These are phyloP conservation scores for Thermothielavioides terrestris DNA, from an alignment of 495 filamentous ascomycete species.

Conservation along the genomic window DNA sequence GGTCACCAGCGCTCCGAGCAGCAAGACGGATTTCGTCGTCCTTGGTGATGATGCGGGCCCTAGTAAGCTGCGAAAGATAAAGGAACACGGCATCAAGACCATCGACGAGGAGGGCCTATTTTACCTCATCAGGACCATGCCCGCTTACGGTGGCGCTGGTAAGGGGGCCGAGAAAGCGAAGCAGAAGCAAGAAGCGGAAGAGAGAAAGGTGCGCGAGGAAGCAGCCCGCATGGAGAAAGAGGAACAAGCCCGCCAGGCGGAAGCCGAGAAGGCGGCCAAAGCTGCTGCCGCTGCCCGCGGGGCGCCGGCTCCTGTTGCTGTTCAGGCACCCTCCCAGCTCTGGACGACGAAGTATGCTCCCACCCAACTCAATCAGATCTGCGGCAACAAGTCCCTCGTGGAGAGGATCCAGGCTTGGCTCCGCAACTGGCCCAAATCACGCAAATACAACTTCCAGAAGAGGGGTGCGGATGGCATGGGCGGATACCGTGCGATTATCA, in stretches of 20 bases:
- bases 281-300: conserved; percentile 36
- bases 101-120: conserved; percentile 92
- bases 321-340: conserved; percentile 54
- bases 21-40: conserved; percentile 89
- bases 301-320: conserved; percentile 26
- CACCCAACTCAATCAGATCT: conserved; percentile 73
- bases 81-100: conserved; percentile 66
- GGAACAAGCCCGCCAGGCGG: conserved; percentile 46
- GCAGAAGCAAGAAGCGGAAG: conserved; percentile 73
- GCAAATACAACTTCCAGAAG: conserved; percentile 66
- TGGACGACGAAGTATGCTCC: conserved; percentile 98
- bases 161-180: conserved; percentile 77
- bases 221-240: conserved; percentile 74
- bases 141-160: conserved; percentile 75
- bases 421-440: conserved; percentile 64
- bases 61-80: conserved; percentile 85
- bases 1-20: conserved; percentile 73
- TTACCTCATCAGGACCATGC: conserved; percentile 72
- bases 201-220: conserved; percentile 64
- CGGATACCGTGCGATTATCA: conserved; percentile 71
- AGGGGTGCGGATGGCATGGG: conserved; percentile 76
- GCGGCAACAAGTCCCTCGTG: conserved; percentile 85
- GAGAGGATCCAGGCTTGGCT: conserved; percentile 88
- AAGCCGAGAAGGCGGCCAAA: conserved; percentile 41
- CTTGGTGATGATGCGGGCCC: conserved; percentile 87